Conservation (phyloP, 352 stramenopile genomes). For the Globisporangium nagaii region DNA sequence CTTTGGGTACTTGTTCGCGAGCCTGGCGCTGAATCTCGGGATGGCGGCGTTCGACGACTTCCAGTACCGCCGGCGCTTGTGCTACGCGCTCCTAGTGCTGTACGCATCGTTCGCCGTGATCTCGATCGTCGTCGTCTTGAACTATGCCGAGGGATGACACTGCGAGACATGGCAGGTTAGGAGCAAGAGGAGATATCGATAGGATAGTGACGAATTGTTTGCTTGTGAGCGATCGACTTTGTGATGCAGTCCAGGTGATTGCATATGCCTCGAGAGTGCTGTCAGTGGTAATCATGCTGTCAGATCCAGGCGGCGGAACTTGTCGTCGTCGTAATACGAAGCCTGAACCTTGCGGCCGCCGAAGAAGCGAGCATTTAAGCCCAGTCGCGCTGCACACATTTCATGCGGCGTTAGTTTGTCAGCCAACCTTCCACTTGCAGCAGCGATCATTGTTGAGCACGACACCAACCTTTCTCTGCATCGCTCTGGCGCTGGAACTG, state of each 20-base stretch:
- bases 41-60: conserved; percentile 54
- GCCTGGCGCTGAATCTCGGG: conserved; percentile 60
- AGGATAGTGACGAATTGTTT: neutral
- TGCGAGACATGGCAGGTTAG: too few species aligned
- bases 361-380: conserved; percentile 87
- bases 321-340: conserved; percentile 75
- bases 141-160: conserved; percentile 4
- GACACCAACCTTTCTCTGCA: conserved; percentile 65
- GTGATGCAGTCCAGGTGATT: neutral
- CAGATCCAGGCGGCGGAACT: conserved; percentile 66
- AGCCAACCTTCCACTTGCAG: too few species aligned
- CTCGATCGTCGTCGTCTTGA: conserved; percentile 48
- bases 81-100: conserved; percentile 48
- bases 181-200: neutral
- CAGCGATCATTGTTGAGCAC: neutral
- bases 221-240: neutral
- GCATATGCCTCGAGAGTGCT: neutral
- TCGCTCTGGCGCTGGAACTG: conserved; percentile 64
- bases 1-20: conserved; percentile 60
- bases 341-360: conserved; percentile 82
- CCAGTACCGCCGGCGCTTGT: conserved; percentile 49
- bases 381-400: conserved; percentile 46
- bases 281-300: conserved; percentile 14
- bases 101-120: conserved; percentile 64
- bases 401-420: neutral